Conservation (phyloP, 192 early-diverging fungal genomes). For the Podila epicladia region DNA sequence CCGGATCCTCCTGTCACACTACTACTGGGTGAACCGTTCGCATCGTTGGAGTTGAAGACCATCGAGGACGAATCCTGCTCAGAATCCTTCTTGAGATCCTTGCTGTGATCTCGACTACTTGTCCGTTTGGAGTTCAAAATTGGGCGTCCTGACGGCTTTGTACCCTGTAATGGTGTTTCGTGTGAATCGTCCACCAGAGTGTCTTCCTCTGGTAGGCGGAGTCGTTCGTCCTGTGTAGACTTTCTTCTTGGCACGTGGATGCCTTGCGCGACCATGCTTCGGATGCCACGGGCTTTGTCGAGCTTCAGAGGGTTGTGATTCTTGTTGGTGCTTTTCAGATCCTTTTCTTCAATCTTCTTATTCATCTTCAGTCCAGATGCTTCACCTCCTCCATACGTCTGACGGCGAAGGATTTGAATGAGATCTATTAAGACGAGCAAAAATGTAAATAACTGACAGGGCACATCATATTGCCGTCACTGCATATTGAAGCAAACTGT, state of each 20-base stretch:
- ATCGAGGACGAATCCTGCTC: slow-evolving; percentile 2
- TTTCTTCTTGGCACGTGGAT: slow-evolving; percentile 49
- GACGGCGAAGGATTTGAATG: slow-evolving; percentile 35
- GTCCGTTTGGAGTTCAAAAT: slow-evolving; percentile 3
- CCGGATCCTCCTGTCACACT: slow-evolving; percentile 11
- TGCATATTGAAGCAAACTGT: neutral
- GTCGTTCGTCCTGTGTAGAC: slow-evolving; percentile 36
- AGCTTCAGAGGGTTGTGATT: slow-evolving; percentile 22
- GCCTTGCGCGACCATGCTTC: slow-evolving; percentile 40
- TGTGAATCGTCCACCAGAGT: neutral
- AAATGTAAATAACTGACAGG: neutral
- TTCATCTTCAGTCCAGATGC: slow-evolving; percentile 42
- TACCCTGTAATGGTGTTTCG: neutral
- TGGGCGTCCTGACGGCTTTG: slow-evolving; percentile 3
- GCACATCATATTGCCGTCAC: no score
- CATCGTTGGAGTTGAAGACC: neutral
- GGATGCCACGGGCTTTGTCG: slow-evolving; percentile 43
- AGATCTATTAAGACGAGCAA: slow-evolving; percentile 9
- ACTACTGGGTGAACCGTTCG: neutral
- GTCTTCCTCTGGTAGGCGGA: slow-evolving; percentile 18
- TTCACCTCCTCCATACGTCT: slow-evolving; percentile 23
- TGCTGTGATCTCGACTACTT: slow-evolving; percentile 34
- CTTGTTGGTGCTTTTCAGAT: slow-evolving; percentile 22
- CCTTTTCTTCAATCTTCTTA: slow-evolving; percentile 48
- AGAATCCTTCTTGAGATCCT: slow-evolving; percentile 11